Evolutionary conservation across 805 yeast species (phyloP).

Genomic region (Dipodascus albidus): DNA sequence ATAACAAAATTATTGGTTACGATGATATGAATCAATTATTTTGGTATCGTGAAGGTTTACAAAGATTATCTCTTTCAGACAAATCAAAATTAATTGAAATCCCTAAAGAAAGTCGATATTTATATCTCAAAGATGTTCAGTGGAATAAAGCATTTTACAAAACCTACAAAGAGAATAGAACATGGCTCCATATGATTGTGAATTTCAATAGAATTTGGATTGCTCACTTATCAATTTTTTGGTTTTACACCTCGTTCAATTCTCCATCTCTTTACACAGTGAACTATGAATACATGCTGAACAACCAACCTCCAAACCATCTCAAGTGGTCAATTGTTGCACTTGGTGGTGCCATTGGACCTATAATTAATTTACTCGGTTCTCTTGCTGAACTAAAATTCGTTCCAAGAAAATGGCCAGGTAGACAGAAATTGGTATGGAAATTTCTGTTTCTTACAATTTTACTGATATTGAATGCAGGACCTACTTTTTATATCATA

Average conservation of each 20-base stretch:
- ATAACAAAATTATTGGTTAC: constrained; percentile 63
- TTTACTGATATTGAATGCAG: constrained; percentile 33
- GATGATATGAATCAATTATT: constrained; percentile 85
- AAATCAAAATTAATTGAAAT: constrained; percentile 41
- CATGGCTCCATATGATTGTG: constrained; percentile 63
- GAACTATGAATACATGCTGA: constrained; percentile 38
- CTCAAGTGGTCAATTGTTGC: constrained; percentile 48
- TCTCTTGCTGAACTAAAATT: constrained; percentile 45
- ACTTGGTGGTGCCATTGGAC: constrained; percentile 54
- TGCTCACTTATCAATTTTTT: constrained; percentile 59
- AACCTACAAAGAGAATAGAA: constrained; percentile 63
- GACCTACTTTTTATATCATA: constrained; percentile 46
- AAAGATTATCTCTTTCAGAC: constrained; percentile 37
- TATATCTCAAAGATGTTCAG: constrained; percentile 38
- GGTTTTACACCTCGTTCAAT: constrained; percentile 66
- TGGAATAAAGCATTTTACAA: constrained; percentile 66
- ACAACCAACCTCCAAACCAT: constrained; percentile 52
- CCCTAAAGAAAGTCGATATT: constrained; percentile 45
- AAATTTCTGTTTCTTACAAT: constrained; percentile 35
- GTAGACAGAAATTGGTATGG: constrained; percentile 46
- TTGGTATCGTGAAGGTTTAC: constrained; percentile 69
- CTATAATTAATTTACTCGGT: constrained; percentile 44
- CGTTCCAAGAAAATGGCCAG: constrained; percentile 66
- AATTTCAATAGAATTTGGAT: constrained; percentile 77
- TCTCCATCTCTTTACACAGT: constrained; percentile 56